These are phyloP conservation scores for Dactylellina haptotyla DNA, from an alignment of 2,329 filamentous ascomycete species.

Conservation along the genomic window DNA sequence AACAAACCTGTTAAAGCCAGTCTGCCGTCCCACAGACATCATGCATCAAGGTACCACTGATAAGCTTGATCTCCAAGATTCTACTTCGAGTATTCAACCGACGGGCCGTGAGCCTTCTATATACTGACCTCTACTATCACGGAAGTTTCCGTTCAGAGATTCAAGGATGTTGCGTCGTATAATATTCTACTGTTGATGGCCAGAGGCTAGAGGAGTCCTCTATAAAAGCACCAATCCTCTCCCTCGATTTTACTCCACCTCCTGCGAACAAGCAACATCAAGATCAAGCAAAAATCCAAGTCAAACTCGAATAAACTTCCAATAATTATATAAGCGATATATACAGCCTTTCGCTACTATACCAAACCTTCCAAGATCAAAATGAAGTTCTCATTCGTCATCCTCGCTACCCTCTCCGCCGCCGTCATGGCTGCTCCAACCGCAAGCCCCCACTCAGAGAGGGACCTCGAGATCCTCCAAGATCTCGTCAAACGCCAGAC, in stretches of 20 bases:
- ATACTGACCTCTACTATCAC: neutral
- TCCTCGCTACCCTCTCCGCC: constrained; percentile 17
- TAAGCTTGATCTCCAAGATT: neutral
- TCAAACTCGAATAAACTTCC: neutral
- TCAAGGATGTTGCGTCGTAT: too few relatives aligned
- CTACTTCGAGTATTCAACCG: constrained; percentile 9
- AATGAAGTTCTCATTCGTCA: constrained; percentile 42
- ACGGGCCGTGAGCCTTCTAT: constrained; percentile 23
- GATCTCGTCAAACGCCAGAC: constrained; percentile 42
- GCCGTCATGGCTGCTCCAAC: constrained; percentile 30
- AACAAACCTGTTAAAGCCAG: too few relatives aligned
- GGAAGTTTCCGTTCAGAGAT: neutral
- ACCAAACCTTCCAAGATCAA: constrained; percentile 3
- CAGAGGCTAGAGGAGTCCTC: neutral
- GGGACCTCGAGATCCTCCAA: constrained; percentile 26
- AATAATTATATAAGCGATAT: neutral
- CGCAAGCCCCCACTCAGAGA: constrained; percentile 29
- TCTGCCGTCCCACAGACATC: too few relatives aligned
- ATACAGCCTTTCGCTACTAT: neutral
- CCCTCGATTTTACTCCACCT: neutral
- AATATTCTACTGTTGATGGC: too few relatives aligned
- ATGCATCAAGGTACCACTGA: too few relatives aligned
- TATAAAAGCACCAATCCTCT: neutral
- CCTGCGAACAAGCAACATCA: neutral
- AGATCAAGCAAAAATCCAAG: too few relatives aligned